These are phyloP conservation scores for Sarocladium strictum DNA, from an alignment of 2,329 filamentous ascomycete genomes.

Conservation along the genomic window DNA sequence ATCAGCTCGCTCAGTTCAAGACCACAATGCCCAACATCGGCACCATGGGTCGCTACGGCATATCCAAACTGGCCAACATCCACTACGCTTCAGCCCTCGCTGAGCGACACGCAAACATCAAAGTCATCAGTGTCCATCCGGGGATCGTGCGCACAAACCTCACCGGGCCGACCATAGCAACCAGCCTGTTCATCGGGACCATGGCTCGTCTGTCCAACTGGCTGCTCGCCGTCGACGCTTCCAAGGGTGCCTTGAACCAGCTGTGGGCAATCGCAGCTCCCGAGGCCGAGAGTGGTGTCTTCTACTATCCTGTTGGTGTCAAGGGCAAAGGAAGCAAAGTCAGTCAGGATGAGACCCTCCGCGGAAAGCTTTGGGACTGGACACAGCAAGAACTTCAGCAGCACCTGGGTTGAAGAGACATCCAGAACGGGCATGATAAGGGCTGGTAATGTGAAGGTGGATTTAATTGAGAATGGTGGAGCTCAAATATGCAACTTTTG, in stretches of 20 bases:
- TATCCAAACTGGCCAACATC: not conserved
- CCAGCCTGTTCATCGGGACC: not conserved
- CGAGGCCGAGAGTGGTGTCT: conserved; percentile 22
- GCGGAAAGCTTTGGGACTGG: conserved; percentile 18
- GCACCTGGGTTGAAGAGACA: too few relatives aligned
- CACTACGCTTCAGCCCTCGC: not conserved
- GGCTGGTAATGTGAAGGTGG: too few relatives aligned
- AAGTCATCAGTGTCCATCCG: not conserved
- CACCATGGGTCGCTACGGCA: not conserved
- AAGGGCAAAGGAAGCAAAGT: not conserved
- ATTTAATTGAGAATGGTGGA: too few relatives aligned
- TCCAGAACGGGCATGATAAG: too few relatives aligned
- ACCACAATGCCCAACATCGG: not conserved
- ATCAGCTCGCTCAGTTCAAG: not conserved
- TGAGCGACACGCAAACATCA: not conserved
- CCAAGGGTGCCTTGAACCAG: conserved; percentile 27
- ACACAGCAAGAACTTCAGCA: conserved; percentile 17
- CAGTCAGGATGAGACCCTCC: conserved; percentile 15
- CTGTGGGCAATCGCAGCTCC: conserved; percentile 28
- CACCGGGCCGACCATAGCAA: not conserved
- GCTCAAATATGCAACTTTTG: too few relatives aligned
- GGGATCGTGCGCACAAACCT: not conserved
- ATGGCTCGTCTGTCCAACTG: not conserved
- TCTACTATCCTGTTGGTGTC: conserved; percentile 21
- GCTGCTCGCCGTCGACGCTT: conserved; percentile 9